phyloP scores from a whole-genome alignment of 805 yeast species.

The Nakazawaea siamensis region DNA sequence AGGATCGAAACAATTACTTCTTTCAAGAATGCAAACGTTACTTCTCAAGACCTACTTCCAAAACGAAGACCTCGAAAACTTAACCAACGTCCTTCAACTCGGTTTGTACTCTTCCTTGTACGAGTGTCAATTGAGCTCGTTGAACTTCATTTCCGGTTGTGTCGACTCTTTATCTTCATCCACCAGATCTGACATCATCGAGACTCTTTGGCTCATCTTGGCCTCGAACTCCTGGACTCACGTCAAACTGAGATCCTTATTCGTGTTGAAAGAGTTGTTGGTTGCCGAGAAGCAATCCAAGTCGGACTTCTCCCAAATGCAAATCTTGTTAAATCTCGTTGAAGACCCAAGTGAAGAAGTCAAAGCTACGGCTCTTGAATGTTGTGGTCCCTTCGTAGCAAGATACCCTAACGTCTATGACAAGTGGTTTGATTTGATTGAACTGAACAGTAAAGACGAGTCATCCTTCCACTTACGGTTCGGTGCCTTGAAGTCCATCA shows the following conservation, averaged over 20 bases:
- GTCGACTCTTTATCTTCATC: neutral
- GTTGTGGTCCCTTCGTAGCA: slow-evolving; percentile 37
- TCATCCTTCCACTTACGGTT: slow-evolving; percentile 36
- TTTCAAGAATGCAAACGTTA: slow-evolving; percentile 24
- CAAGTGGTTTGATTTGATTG: slow-evolving; percentile 29
- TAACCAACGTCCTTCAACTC: slow-evolving; percentile 21
- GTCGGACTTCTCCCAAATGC: slow-evolving; percentile 14
- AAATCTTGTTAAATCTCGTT: slow-evolving; percentile 22
- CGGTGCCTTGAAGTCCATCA: slow-evolving; percentile 36
- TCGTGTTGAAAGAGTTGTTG: slow-evolving; percentile 21
- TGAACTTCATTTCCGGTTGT: slow-evolving; percentile 19
- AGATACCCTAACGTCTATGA: slow-evolving; percentile 12
- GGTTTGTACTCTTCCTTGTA: slow-evolving; percentile 30
- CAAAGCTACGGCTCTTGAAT: slow-evolving; percentile 39
- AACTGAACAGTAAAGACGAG: slow-evolving; percentile 36
- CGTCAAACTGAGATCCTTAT: slow-evolving; percentile 34
- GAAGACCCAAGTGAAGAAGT: slow-evolving; percentile 33
- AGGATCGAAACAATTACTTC: slow-evolving; percentile 43
- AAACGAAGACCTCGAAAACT: slow-evolving; percentile 13
- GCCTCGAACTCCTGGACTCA: slow-evolving; percentile 29
- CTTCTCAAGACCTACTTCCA: slow-evolving; percentile 19
- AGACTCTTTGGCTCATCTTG: slow-evolving; percentile 17
- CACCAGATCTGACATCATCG: slow-evolving; percentile 2
- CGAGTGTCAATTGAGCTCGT: slow-evolving; percentile 36
- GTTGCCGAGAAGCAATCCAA: slow-evolving; percentile 11